Base-by-base conservation (phyloP, 2,329 filamentous ascomycete genomes). In the Anthostomella pinea region DNA sequence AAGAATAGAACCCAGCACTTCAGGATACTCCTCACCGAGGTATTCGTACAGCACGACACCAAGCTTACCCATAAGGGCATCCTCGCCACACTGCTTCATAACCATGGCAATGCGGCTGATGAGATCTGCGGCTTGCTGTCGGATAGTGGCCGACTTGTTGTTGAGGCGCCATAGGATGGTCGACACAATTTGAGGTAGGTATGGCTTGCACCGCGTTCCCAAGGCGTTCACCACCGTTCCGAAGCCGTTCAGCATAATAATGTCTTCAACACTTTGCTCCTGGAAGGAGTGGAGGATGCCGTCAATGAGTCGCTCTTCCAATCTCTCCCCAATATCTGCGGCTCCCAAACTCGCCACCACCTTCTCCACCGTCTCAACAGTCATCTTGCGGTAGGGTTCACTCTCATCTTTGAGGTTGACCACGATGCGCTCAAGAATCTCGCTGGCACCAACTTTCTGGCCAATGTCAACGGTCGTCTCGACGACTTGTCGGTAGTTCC, bases 311-410 rank as follows among this genome's bases (percentile, higher is more conserved):
- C 89, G 79, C 65, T 97, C 93, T 64, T 98, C 93, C 22, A 98
- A 68, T 25, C 91, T 80, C 64, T 95, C 87, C 16, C 87, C 86
- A 52, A 98, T 90, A 58, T 98, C 93, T 22, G 93, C 91, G 6
- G 91, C 90, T 38, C 93, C 93, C 35, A 97, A 75, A 38, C 88
- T 88, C 11, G 91, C 89, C 54, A 98, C 85, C 30, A 97, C 81
- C 68, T 97, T 98, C 68, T 98, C 93, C 7, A 97, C 81, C 0
- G 93, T 97, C 70, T 98, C 93, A 21, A 98, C 85, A 0, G 93
- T 96, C 93, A 98, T 98, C 73, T 97, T 97, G 32, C 93, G 83
- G 65, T 98, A 98, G 1, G 91, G 85, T 61, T 98, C 93, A 62
- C 87, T 96, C 65, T 98, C 93, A 58, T 98, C 93, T 65, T 98